These are phyloP conservation scores for Fragaria iinumae DNA, from an alignment of 306 rosid genomes.

Conservation along the genomic window DNA sequence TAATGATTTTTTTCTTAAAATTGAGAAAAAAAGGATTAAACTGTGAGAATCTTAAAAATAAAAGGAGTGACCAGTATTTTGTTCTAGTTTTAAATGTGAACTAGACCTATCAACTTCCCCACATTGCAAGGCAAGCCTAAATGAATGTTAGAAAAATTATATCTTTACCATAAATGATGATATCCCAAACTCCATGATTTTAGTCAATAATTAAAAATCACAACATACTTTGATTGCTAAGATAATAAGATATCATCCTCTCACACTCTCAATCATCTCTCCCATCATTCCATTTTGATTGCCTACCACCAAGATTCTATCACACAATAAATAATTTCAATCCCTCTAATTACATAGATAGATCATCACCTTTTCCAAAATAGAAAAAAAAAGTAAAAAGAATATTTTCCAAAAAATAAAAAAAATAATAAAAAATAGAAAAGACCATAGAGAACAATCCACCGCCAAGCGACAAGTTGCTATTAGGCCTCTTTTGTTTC, in stretches of 20 bases:
- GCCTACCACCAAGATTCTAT: not conserved
- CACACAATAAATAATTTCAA: not conserved
- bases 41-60: too few species aligned
- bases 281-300: not conserved
- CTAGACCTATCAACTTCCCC: not conserved
- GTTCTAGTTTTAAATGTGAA: too few species aligned
- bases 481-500: not conserved
- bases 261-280: not conserved
- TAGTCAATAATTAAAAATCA: not conserved
- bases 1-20: too few species aligned
- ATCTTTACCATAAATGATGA: too few species aligned
- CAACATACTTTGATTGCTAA: not conserved
- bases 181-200: too few species aligned
- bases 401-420: too few species aligned
- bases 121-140: not conserved
- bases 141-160: too few species aligned
- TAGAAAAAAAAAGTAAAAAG: too few species aligned
- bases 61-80: too few species aligned
- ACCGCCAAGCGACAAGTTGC: not conserved
- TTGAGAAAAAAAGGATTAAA: too few species aligned
- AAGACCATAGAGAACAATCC: not conserved
- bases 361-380: not conserved
- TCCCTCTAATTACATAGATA: not conserved
- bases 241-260: not conserved
- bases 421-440: not conserved